Evolutionary conservation across 441 rosid genomes (phyloP).

Genomic region (Biscutella laevigata): DNA sequence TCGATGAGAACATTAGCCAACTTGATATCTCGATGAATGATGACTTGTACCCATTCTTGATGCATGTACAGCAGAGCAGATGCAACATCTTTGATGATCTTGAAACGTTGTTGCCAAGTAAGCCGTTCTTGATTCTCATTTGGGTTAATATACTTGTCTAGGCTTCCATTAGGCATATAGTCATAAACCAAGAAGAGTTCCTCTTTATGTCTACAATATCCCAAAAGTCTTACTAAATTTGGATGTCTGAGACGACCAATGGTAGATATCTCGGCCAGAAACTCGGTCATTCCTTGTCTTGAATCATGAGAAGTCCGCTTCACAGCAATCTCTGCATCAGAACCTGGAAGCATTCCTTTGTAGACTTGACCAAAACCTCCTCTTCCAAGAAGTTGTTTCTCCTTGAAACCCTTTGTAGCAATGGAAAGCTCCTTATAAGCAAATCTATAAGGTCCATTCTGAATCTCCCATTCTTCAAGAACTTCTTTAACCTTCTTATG

Average conservation of each 20-base stretch:
- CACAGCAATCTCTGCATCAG: too few relatives aligned
- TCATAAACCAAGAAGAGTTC: conserved; percentile 35
- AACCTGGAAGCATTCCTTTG: too few relatives aligned
- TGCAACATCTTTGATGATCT: conserved; percentile 29
- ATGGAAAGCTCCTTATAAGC: conserved; percentile 32
- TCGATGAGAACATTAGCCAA: conserved; percentile 29
- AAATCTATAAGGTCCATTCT: conserved; percentile 38
- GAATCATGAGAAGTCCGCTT: too few relatives aligned
- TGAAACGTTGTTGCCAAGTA: conserved; percentile 32
- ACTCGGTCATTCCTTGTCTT: conserved; percentile 18
- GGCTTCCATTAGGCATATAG: conserved; percentile 36
- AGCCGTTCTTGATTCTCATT: conserved; percentile 21
- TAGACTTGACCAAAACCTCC: conserved; percentile 21
- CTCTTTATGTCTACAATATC: conserved; percentile 29
- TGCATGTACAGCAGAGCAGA: conserved; percentile 28
- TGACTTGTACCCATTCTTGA: conserved; percentile 32
- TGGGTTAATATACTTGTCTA: conserved; percentile 27
- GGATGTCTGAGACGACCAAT: conserved; percentile 39
- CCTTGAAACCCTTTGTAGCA: conserved; percentile 41
- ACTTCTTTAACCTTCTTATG: conserved; percentile 37
- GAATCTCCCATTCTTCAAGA: conserved; percentile 42
- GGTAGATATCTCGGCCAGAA: conserved; percentile 35
- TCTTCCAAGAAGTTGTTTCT: conserved; percentile 31
- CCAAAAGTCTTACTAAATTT: conserved; percentile 29
- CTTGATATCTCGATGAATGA: conserved; percentile 34